These are phyloP conservation scores for Phoenix dactylifera DNA, from an alignment of 176 grass and related monocot genomes.

Conservation along the genomic window DNA sequence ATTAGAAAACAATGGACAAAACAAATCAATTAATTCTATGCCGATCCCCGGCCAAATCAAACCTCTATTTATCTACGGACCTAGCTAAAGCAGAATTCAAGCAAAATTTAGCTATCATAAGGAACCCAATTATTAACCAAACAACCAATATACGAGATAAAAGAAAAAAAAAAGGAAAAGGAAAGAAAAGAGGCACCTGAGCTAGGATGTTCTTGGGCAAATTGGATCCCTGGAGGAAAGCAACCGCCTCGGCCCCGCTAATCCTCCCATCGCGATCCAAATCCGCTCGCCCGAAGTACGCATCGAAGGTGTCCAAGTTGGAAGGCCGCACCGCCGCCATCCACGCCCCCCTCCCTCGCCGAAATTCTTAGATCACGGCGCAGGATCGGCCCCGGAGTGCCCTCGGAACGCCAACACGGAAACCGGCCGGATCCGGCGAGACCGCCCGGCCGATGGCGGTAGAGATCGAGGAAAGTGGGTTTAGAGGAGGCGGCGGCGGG, in stretches of 20 bases:
- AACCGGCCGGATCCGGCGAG: too few species aligned
- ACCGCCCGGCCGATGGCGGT: too few species aligned
- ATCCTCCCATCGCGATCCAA: constrained; percentile 94
- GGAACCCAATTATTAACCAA: not conserved
- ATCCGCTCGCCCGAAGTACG: constrained; percentile 87
- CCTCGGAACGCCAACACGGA: too few species aligned
- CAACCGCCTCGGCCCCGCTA: constrained; percentile 86
- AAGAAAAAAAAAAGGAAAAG: not conserved
- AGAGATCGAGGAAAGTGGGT: too few species aligned
- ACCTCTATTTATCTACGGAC: too few species aligned
- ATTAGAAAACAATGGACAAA: too few species aligned
- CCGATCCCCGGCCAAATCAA: too few species aligned
- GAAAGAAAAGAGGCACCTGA: constrained; percentile 34
- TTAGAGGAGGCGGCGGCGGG: too few species aligned
- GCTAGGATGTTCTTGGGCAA: constrained; percentile 81
- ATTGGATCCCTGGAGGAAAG: constrained; percentile 79
- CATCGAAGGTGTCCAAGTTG: constrained; percentile 72
- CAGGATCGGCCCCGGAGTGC: not conserved
- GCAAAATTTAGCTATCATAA: not conserved
- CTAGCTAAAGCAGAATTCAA: too few species aligned
- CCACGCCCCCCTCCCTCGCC: too few species aligned
- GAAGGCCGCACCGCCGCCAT: constrained; percentile 22
- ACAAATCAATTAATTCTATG: too few species aligned
- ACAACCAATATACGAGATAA: not conserved
- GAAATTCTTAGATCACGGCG: constrained; percentile 18